Base-by-base conservation (phyloP, 257 asterid genomes). In the Nicotiana otophora region DNA sequence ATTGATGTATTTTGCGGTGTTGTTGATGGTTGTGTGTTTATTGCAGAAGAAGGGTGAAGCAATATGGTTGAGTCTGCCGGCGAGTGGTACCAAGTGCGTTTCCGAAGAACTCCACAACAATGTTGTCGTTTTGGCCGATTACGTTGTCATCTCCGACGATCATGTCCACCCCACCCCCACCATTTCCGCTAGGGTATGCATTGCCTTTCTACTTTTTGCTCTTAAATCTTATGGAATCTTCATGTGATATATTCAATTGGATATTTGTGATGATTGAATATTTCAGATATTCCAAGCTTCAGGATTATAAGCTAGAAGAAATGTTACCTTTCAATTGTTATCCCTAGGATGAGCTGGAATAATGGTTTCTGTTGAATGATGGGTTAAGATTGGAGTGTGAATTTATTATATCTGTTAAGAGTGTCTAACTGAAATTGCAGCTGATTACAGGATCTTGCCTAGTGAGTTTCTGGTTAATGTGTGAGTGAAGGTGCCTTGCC, bases 41-140 rank as follows among this genome's bases (percentile, higher is more conserved):
- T 54, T 84, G 83, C 88, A 46, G 84, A 78, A 54, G 9, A 83
- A 78, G 78, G 70, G 89, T 85, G 89, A 84, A 74, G 95, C 97
- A 76, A 83, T 95, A 80, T 95, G 99, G 99, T 81, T 95, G 91
- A 88, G 81, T 84, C 83, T 95, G 86, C 97, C 98, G 84, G 55
- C 97, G 62, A 82, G 81, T 11, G 98, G 95, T 55, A 90, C 97
- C 11, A 95, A 95, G 89, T 95, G 98, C 79, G 93, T 93, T 10
- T 93, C 98, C 55, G 99, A 95, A 86, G 97, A 93, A 86, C 87
- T 93, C 85, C 98, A 93, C 85, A 92, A 81, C 86, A 93, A 91
- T 90, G 97, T 95, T 70, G 92, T 95, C 82, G 99, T 95, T 88
- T 86, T 95, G 85, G 90, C 89, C 1, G 97, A 95, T 88, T 95